Conservation (phyloP, 2,329 filamentous ascomycete genomes). For the Ambrosiella xylebori region DNA sequence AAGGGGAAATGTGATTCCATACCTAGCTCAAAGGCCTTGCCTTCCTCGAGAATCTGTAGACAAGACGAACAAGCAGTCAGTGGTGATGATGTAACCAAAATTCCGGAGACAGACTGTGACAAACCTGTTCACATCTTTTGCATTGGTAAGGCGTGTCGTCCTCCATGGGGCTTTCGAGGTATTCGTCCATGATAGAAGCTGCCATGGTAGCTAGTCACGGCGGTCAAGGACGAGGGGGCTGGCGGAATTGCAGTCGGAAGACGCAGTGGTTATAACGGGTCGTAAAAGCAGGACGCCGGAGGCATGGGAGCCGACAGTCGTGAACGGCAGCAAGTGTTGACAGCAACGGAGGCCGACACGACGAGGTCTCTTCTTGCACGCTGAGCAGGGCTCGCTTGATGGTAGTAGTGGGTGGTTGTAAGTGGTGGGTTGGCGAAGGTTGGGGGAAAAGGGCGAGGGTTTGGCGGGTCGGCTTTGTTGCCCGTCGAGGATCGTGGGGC, state of each 20-base stretch:
- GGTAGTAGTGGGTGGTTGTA: not conserved
- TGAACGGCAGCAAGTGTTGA: not conserved
- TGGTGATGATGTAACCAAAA: not conserved
- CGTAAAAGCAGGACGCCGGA: not conserved
- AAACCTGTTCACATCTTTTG: conserved; percentile 83
- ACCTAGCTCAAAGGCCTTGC: conserved; percentile 97
- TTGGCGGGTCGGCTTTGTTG: not conserved
- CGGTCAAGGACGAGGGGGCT: not conserved
- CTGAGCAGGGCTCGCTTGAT: not conserved
- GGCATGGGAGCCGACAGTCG: not conserved
- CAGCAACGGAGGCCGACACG: not conserved
- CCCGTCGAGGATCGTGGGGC: not conserved
- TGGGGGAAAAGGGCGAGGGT: not conserved
- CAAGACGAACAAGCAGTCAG: conserved; percentile 11
- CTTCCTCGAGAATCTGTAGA: conserved; percentile 81
- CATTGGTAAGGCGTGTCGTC: conserved; percentile 73
- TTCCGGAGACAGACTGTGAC: conserved; percentile 16
- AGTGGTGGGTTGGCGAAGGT: not conserved
- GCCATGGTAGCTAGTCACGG: conserved; percentile 22
- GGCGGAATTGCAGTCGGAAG: not conserved
- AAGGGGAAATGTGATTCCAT: conserved; percentile 19
- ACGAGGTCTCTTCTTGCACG: not conserved
- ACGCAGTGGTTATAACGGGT: not conserved
- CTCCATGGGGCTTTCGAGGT: conserved; percentile 50
- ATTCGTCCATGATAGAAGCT: conserved; percentile 36